phyloP scores from a whole-genome alignment of 2,329 filamentous ascomycete species.

The Pestalotiopsis fici region DNA sequence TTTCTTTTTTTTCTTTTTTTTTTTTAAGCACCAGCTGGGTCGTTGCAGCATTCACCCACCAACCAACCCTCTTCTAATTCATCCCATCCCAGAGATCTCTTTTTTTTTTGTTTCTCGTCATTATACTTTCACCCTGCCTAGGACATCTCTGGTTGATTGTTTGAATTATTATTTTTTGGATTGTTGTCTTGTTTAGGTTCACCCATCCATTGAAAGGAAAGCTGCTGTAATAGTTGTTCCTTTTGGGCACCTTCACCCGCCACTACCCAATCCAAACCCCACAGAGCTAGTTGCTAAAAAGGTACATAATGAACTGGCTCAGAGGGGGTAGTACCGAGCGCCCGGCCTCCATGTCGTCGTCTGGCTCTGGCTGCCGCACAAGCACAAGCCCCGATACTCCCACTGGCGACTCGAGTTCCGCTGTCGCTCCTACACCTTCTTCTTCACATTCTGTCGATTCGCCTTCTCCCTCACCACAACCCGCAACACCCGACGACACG shows the following conservation, averaged over 20 bases:
- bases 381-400: conserved; percentile 13
- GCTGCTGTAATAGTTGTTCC: background rate
- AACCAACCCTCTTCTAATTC: background rate
- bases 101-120: background rate
- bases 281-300: conserved; percentile 15
- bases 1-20: too few species aligned
- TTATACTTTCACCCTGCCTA: background rate
- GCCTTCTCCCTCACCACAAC: conserved; percentile 42
- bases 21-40: background rate
- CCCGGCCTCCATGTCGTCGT: background rate
- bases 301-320: conserved; percentile 14
- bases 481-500: conserved; percentile 42
- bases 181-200: background rate
- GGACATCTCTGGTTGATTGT: background rate
- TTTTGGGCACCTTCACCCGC: conserved; percentile 3
- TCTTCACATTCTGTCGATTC: conserved; percentile 39
- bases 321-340: conserved; percentile 13
- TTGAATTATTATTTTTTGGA: background rate
- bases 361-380: conserved; percentile 12
- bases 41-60: background rate
- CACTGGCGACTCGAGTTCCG: conserved; percentile 15
- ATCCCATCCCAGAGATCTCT: background rate
- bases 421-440: conserved; percentile 33
- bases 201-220: background rate
- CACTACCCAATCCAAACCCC: conserved; percentile 4